Conservation (phyloP, 441 rosid species). For the Pelargonium fulgidum region DNA sequence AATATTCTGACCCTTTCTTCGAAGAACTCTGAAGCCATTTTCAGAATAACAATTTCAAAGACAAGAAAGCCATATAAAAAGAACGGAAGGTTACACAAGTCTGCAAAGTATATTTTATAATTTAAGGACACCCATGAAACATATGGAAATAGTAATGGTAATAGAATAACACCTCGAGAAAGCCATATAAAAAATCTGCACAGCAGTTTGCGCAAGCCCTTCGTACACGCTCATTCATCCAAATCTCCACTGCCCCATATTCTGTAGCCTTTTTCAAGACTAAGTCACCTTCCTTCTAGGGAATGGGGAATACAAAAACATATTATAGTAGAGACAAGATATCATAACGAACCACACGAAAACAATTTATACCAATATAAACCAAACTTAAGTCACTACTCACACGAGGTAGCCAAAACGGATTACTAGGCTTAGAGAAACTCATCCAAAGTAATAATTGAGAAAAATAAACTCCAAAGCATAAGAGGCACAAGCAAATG, state of each 20-base stretch:
- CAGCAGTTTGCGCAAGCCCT: conserved; percentile 91
- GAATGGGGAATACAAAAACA: conserved; percentile 12
- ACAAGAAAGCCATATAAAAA: conserved; percentile 1
- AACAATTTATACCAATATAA: not conserved
- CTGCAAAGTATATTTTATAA: conserved; percentile 13
- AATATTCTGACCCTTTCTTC: conserved; percentile 71
- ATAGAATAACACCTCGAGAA: conserved; percentile 66
- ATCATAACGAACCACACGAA: too few species aligned
- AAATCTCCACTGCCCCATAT: conserved; percentile 90
- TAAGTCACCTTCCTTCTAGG: conserved; percentile 60
- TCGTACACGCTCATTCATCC: conserved; percentile 95
- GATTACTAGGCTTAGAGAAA: not conserved
- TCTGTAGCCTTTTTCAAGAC: conserved; percentile 94
- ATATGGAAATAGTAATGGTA: conserved; percentile 27
- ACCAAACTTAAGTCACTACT: not conserved
- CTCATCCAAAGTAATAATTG: not conserved
- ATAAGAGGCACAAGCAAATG: not conserved
- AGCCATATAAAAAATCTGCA: conserved; percentile 81
- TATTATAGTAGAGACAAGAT: not conserved
- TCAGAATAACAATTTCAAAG: conserved; percentile 20
- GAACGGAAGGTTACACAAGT: conserved; percentile 1
- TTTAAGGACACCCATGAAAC: conserved; percentile 23
- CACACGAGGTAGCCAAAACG: not conserved
- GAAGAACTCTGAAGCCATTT: conserved; percentile 54
- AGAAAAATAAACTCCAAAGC: not conserved